Percentiles rank a stretch among this genome's conserved stretches.
These are phyloP conservation scores for Trichosanthes truncata DNA, from an alignment of 306 rosid species.

Conservation along the genomic window DNA sequence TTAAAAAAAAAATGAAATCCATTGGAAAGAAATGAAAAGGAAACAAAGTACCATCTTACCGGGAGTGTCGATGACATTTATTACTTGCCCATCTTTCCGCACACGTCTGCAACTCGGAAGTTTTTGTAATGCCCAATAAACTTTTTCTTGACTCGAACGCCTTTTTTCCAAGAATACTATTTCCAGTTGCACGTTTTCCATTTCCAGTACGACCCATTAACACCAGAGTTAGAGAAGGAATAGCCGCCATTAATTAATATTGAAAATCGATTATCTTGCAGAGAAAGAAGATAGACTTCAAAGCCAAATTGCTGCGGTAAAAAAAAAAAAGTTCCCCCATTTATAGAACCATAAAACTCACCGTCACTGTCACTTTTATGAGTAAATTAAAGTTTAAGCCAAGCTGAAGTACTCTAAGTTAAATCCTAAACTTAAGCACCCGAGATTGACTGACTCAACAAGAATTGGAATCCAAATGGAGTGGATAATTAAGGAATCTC, in stretches of 20 bases:
- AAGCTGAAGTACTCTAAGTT: neutral
- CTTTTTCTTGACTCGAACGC: constrained; percentile 49
- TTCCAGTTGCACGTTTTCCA: constrained; percentile 90
- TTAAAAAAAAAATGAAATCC: too few relatives aligned
- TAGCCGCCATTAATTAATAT: neutral
- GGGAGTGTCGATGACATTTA: constrained; percentile 15
- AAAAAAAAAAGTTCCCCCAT: neutral
- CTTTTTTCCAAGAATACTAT: constrained; percentile 61
- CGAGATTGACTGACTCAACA: neutral
- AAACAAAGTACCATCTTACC: too few relatives aligned
- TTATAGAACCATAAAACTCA: neutral
- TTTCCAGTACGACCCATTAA: constrained; percentile 29
- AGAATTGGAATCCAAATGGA: neutral
- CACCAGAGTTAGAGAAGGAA: neutral
- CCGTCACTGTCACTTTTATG: neutral
- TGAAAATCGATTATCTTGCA: too few relatives aligned
- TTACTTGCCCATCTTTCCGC: constrained; percentile 37
- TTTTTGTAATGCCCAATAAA: constrained; percentile 41
- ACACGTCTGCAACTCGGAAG: constrained; percentile 50
- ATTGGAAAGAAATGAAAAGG: too few relatives aligned
- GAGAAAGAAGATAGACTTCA: neutral
- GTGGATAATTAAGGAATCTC: neutral
- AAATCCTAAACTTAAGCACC: neutral
- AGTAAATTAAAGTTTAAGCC: neutral
- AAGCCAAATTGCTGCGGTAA: neutral